These are phyloP conservation scores for Globisporangium perplexum DNA, from an alignment of 352 stramenopile genomes.

Conservation along the genomic window DNA sequence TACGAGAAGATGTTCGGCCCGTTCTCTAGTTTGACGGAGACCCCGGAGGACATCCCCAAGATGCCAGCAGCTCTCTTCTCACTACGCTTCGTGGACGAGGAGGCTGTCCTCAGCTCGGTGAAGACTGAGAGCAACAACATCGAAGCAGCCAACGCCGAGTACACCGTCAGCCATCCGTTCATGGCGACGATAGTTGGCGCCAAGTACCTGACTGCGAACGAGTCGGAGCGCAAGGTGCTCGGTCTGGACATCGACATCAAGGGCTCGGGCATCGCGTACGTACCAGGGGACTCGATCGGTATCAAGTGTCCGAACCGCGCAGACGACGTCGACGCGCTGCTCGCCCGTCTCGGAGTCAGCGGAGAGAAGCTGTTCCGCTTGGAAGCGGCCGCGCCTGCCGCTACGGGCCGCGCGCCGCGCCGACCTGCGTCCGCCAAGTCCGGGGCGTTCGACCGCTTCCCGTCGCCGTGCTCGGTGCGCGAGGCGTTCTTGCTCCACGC, in stretches of 20 bases:
- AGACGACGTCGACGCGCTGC: slow-evolving; percentile 58
- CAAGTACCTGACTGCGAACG: slow-evolving; percentile 39
- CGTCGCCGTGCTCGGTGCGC: slow-evolving; percentile 54
- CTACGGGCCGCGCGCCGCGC: slow-evolving; percentile 15
- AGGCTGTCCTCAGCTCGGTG: slow-evolving; percentile 1
- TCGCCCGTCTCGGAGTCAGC: slow-evolving; percentile 40
- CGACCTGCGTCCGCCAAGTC: slow-evolving; percentile 15
- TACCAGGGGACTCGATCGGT: slow-evolving; percentile 81
- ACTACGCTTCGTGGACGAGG: slow-evolving; percentile 29
- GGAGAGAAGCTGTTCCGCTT: slow-evolving; percentile 27
- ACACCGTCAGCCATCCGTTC: slow-evolving; percentile 47
- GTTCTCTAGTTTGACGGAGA: slow-evolving; percentile 22
- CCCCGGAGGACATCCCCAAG: slow-evolving; percentile 43
- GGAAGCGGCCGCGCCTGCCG: slow-evolving; percentile 20
- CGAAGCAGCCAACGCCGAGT: slow-evolving; percentile 16
- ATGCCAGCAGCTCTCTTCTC: slow-evolving; percentile 47
- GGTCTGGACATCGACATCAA: slow-evolving; percentile 40
- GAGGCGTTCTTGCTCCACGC: slow-evolving; percentile 69
- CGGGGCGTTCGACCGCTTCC: slow-evolving; percentile 35
- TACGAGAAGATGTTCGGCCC: slow-evolving; percentile 62
- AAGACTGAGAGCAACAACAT: neutral
- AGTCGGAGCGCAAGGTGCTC: slow-evolving; percentile 56
- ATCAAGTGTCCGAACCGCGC: slow-evolving; percentile 79
- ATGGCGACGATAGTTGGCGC: slow-evolving; percentile 31
- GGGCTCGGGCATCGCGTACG: slow-evolving; percentile 52